Evolutionary conservation across 139 green algal genomes (phyloP).

Genomic region (Micractinium sp.): DNA sequence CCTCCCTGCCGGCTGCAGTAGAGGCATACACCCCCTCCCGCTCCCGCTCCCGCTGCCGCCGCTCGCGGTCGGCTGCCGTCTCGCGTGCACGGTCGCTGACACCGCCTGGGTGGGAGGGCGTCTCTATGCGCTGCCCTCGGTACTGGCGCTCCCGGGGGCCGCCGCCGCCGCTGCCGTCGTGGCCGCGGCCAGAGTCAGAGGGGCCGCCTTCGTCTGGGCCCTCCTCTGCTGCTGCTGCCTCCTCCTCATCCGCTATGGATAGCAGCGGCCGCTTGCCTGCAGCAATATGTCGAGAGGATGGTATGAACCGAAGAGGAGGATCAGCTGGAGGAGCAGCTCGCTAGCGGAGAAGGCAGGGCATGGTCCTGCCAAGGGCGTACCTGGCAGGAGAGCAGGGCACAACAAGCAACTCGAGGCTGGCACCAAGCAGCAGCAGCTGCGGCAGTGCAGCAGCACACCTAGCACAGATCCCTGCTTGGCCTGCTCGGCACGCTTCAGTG

Average conservation of each 20-base stretch:
- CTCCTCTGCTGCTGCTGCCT: not conserved
- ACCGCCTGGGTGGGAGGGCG: slow-evolving; percentile 80
- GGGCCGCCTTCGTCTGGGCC: not conserved
- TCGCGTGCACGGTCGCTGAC: slow-evolving; percentile 38
- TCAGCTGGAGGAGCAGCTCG: not conserved
- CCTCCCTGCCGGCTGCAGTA: slow-evolving; percentile 6
- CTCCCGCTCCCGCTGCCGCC: slow-evolving; percentile 40
- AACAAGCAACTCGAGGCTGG: not conserved
- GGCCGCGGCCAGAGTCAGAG: not conserved
- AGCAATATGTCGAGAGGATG: not conserved
- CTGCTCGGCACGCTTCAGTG: slow-evolving; percentile 66
- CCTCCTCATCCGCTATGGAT: slow-evolving; percentile 4
- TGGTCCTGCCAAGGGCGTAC: not conserved
- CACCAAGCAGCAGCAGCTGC: not conserved
- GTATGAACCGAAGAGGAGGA: not conserved
- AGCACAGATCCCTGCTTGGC: slow-evolving; percentile 48
- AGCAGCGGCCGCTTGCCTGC: slow-evolving; percentile 42
- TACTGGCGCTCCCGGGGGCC: slow-evolving; percentile 58
- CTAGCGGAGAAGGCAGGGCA: not conserved
- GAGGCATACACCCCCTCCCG: slow-evolving; percentile 33
- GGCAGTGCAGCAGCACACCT: slow-evolving; percentile 40
- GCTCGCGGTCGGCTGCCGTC: slow-evolving; percentile 40
- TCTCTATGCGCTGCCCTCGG: slow-evolving; percentile 76
- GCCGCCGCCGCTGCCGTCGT: not conserved
- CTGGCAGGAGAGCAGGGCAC: not conserved